These are phyloP conservation scores for Rubroboletus satanas DNA, from an alignment of 768 basidiomycete genomes.

Conservation along the genomic window DNA sequence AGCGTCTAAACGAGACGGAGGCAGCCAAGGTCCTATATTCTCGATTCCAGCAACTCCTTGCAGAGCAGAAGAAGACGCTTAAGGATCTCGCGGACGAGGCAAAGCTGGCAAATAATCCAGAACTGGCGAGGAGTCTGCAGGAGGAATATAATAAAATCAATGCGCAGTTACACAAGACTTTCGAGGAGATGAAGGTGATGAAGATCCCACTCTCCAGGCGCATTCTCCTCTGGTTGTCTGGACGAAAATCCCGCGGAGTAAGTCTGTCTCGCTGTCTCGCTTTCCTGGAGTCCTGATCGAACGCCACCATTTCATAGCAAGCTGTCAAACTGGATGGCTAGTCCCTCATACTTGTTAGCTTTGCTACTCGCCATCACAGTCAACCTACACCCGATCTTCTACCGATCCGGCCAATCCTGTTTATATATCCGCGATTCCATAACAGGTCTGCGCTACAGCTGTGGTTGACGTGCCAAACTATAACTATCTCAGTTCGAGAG, in stretches of 20 bases:
- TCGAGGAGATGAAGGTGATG: conserved; percentile 20
- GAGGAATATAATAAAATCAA: conserved; percentile 12
- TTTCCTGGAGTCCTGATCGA: background rate
- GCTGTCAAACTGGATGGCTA: background rate
- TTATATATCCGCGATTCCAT: background rate
- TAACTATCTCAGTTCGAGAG: background rate
- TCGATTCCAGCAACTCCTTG: conserved; percentile 16
- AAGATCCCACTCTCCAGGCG: conserved; percentile 15
- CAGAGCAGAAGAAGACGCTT: conserved; percentile 12
- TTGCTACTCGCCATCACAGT: background rate
- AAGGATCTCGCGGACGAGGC: conserved; percentile 20
- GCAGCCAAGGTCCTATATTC: conserved; percentile 18
- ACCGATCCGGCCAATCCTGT: background rate
- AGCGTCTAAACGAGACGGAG: conserved; percentile 21
- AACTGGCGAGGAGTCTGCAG: conserved; percentile 7
- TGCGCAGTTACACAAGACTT: conserved; percentile 12
- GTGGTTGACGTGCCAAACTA: background rate
- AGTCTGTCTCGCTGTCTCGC: background rate
- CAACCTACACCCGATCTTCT: background rate
- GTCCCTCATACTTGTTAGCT: background rate
- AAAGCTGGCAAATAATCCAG: conserved; percentile 8
- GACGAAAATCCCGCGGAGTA: conserved; percentile 8
- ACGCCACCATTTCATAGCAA: background rate
- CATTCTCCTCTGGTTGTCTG: conserved; percentile 4
- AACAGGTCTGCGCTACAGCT: no score